Evolutionary conservation across 2,329 filamentous ascomycete genomes (phyloP), one percentile per base, ranked within the genome.

Genomic region (Aspergillus fijiensis): DNA sequence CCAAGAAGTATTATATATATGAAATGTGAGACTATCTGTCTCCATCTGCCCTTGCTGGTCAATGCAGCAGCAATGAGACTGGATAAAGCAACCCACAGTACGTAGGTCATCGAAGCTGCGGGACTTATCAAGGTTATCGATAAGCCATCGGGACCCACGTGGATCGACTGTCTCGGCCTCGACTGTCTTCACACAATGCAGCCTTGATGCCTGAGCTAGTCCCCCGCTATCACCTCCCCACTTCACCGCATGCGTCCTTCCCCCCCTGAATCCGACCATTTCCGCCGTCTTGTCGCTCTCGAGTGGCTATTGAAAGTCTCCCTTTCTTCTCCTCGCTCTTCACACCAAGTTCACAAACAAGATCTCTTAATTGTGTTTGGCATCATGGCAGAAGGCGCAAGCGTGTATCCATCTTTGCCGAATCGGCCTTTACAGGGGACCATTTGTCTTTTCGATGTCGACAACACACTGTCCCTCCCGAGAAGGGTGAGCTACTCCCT

Each of bases 401-500:
- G 71, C 55, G 60, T 72, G 39, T 90, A 88, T 79, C 89, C 92
- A 59, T 86, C 92, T 64, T 86, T 98, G 67, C 85, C 89, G 75
- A 84, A 94, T 71, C 91, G 95, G 68, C 91, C 91, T 49, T 81
- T 97, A 77, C 91, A 93, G 81, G 92, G 95, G 84, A 98, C 94
- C 66, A 90, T 99, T 78, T 88, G 87, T 73, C 89, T 99, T 65
- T 99, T 99, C 79, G 95, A 99, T 79, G 95, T 99, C 62, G 95
- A 99, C 76, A 91, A 87, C 72, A 97, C 95, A 31, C 86, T 99
- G 68, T 95, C 92, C 16, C 89, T 87, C 48, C 88, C 95, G 50
- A 87, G 95, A 67, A 83, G 84, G 70, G 91, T 96, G 57, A 57
- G 64, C 27, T 57, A 16, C 11, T 19, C n/a, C 29, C 23, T n/a